Evolutionary conservation across 2,329 filamentous ascomycete genomes (phyloP).

Genomic region (Lasiodiplodia sp.): DNA sequence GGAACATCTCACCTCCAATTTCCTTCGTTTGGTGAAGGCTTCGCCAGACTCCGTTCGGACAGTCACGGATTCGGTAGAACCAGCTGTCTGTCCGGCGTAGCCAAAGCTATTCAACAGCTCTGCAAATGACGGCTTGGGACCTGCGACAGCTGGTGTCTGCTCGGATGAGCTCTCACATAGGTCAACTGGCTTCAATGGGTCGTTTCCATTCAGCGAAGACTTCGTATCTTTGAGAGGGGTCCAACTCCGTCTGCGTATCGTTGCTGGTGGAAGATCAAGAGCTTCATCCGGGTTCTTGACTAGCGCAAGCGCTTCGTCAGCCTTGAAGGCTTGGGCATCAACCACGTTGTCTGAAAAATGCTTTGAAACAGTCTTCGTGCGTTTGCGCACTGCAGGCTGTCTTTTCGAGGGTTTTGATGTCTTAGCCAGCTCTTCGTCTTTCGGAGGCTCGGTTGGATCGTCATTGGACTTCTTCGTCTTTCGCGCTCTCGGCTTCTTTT

Average conservation of each 20-base stretch:
- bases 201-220: conserved; percentile 31
- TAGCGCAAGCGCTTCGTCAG: conserved; percentile 28
- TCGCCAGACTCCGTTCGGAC: conserved; percentile 26
- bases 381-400: neutral
- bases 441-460: neutral
- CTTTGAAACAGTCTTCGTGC: neutral
- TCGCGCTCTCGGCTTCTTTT: neutral
- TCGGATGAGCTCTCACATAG: neutral
- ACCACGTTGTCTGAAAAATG: conserved; percentile 8
- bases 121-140: conserved; percentile 35
- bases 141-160: neutral
- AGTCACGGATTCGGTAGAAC: neutral
- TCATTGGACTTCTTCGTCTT: neutral
- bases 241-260: conserved; percentile 44
- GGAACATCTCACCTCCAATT: conserved; percentile 38
- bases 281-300: conserved; percentile 30
- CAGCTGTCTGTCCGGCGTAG: conserved; percentile 32
- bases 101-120: conserved; percentile 41
- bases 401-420: neutral
- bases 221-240: conserved; percentile 45
- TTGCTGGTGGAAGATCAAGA: conserved; percentile 42
- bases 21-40: conserved; percentile 40
- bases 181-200: conserved; percentile 27
- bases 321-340: neutral
- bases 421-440: neutral